Evolutionary conservation across 2,329 filamentous ascomycete genomes (phyloP).

Genomic region (Phoma herbarum): DNA sequence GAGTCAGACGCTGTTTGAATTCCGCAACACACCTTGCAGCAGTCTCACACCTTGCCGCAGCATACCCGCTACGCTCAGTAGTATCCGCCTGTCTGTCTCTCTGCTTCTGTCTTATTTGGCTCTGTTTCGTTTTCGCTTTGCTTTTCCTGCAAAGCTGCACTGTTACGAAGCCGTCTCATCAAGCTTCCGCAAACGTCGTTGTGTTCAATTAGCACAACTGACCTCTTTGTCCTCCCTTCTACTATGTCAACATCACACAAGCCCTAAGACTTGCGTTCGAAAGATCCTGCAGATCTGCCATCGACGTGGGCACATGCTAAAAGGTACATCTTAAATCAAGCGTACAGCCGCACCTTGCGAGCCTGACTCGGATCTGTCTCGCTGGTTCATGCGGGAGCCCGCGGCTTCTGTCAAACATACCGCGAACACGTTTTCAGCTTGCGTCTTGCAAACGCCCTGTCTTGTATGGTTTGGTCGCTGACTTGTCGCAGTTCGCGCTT

Average conservation of each 20-base stretch:
- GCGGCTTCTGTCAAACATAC: conserved; percentile 47
- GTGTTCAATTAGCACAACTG: conserved; percentile 41
- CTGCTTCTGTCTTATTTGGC: conserved; percentile 40
- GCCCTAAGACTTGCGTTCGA: conserved; percentile 38
- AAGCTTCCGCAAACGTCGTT: conserved; percentile 48
- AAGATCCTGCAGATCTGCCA: conserved; percentile 28
- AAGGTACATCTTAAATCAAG: conserved; percentile 43
- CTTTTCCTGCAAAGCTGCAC: conserved; percentile 45
- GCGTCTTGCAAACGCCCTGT: conserved; percentile 52
- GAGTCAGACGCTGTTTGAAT: conserved; percentile 44
- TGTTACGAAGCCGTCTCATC: conserved; percentile 42
- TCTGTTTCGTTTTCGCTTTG: conserved; percentile 42
- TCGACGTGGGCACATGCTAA: conserved; percentile 44
- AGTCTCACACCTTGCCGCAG: conserved; percentile 25
- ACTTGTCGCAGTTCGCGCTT: conserved; percentile 49
- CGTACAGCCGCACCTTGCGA: conserved; percentile 37
- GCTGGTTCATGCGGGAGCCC: conserved; percentile 43
- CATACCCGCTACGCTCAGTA: conserved; percentile 38
- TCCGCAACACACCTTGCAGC: conserved; percentile 45
- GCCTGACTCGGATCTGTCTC: conserved; percentile 47
- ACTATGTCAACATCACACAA: conserved; percentile 43
- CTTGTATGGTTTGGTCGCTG: conserved; percentile 51
- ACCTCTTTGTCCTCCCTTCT: conserved; percentile 43
- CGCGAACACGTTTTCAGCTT: conserved; percentile 51
- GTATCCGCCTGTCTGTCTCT: conserved; percentile 44